These are phyloP conservation scores for Myxozyma lipomycoides DNA, from an alignment of 805 yeast genomes.

Conservation along the genomic window DNA sequence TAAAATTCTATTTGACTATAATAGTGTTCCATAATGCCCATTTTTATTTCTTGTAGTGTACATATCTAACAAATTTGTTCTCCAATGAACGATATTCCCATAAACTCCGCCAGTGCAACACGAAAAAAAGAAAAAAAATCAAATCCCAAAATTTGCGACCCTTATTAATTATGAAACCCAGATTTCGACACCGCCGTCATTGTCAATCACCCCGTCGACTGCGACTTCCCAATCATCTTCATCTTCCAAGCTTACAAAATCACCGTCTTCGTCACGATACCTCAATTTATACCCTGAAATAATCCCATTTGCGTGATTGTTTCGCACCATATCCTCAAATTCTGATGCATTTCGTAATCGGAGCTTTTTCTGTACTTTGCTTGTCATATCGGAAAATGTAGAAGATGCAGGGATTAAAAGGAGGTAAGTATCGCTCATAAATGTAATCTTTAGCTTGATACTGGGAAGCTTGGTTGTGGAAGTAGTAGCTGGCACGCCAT, in stretches of 20 bases:
- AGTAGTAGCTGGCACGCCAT: not conserved
- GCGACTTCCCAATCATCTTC: slow-evolving; percentile 27
- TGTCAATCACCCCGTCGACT: slow-evolving; percentile 6
- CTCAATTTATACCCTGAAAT: slow-evolving; percentile 45
- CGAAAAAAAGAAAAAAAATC: not conserved
- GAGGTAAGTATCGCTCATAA: slow-evolving; percentile 49
- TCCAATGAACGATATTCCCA: too few species aligned
- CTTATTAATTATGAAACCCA: slow-evolving; percentile 2
- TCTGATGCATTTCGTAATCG: slow-evolving; percentile 51
- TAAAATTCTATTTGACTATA: too few species aligned
- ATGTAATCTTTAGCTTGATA: slow-evolving; percentile 38
- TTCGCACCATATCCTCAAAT: slow-evolving; percentile 15
- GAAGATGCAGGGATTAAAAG: slow-evolving; percentile 57
- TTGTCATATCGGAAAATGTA: slow-evolving; percentile 50
- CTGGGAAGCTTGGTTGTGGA: slow-evolving; percentile 9
- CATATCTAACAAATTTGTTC: too few species aligned
- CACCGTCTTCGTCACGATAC: slow-evolving; percentile 94
- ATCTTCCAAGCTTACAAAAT: slow-evolving; percentile 50
- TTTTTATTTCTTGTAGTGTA: not conserved
- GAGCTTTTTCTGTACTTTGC: slow-evolving; percentile 55
- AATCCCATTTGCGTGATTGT: slow-evolving; percentile 26
- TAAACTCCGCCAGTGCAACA: too few species aligned
- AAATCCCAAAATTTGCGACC: not conserved
- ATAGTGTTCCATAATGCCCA: too few species aligned
- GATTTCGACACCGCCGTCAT: slow-evolving; percentile 24